Evolutionary conservation across 352 stramenopile species (phyloP).

Genomic region (Pythium folliculosum): DNA sequence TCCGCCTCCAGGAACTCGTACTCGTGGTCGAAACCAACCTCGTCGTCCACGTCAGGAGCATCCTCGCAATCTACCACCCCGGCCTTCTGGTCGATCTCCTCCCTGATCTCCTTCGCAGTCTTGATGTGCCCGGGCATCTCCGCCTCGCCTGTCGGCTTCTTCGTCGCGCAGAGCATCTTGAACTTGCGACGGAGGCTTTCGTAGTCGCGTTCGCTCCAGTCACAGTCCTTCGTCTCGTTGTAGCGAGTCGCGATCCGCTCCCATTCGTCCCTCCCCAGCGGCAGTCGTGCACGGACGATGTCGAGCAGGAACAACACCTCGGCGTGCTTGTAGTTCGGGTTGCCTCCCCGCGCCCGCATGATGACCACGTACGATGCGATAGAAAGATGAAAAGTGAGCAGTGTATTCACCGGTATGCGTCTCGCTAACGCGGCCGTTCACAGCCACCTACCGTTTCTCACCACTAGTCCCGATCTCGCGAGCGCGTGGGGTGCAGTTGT

Average conservation of each 20-base stretch:
- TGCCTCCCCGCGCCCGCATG: too few species aligned
- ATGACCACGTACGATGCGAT: too few species aligned
- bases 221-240: neutral
- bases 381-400: too few species aligned
- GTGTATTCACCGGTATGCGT: too few species aligned
- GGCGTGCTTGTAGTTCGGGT: neutral
- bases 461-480: too few species aligned
- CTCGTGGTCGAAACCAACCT: neutral
- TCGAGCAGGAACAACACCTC: neutral
- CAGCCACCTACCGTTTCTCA: too few species aligned
- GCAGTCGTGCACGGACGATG: neutral
- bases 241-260: neutral
- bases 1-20: neutral
- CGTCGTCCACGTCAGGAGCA: neutral
- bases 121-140: neutral
- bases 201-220: neutral
- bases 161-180: neutral
- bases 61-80: neutral
- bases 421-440: too few species aligned
- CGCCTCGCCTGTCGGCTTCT: neutral
- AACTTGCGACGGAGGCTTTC: constrained; percentile 2
- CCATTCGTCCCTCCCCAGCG: neutral
- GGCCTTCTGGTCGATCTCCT: neutral
- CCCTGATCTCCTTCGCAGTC: neutral
- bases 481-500: too few species aligned